Evolutionary conservation across 495 filamentous ascomycete genomes (phyloP), one percentile per base, ranked within the genome.

Genomic region (Aspergillus sclerotiicarbonarius): DNA sequence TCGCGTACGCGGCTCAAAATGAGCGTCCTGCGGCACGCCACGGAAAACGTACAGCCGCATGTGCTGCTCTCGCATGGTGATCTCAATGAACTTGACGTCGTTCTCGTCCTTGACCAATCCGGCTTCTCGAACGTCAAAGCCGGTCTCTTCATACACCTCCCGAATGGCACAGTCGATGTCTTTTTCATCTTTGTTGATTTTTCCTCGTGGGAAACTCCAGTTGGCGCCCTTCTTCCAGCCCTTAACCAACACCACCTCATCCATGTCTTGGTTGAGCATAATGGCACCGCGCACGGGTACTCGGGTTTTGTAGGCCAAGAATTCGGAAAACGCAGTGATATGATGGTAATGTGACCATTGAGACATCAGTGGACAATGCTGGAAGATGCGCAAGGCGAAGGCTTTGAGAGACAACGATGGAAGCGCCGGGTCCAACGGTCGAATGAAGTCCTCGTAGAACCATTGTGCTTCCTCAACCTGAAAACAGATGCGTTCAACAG

Each of bases 381-480:
- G 85, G 67, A 98, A 96, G 60, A 98, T 94, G 61, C 87, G 86
- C 41, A 91, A 75, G 58, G 87, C 90, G 71, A 98, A 98, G 29
- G 77, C 82, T 47, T 89, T 85, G 9, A 98, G 82, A 35, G 85
- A 85, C 72, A 98, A 84, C 2, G 88, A 90, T 7, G 95, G 95
- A 4, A 98, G 76, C 32, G 80, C 79, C 8, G 91, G 91, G 67
- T 96, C 90, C 53, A 92, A 77, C 31, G 91, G 92, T 35, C 95
- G 89, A 72, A 98, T 90, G 68, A 98, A 98, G 73, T 98, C 94
- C 74, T 98, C 95, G 85, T 97, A 98, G 72, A 92, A 98, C 94
- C 94, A 98, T 88, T 98, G 94, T 67, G 94, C 94, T 68, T 97
- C 95, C 73, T 98, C 94, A 54, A 98, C 88, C 76, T 97, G 92